Evolutionary conservation across 106 monocot species (phyloP), one percentile per base, ranked within the genome.

Genomic region (Dioscorea zingiberensis): DNA sequence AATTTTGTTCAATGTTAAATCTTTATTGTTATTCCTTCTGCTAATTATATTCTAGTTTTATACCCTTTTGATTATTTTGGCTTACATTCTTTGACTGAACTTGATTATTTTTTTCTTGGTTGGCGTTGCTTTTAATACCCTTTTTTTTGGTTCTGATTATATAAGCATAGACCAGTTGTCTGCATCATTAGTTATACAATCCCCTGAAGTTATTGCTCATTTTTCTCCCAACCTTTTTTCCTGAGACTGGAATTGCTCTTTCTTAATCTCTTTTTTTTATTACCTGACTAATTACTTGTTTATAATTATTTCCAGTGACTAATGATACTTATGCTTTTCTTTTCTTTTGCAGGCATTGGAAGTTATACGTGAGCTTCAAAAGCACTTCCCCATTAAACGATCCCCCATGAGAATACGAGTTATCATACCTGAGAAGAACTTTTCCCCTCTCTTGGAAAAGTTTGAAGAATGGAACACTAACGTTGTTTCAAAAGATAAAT

Each of bases 341-440:
- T 69, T 14, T 26, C 26, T 67, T 63, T 73, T 70, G 15, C 66
- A 97, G 97, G 98, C 98, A 46, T 74, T 98, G 47, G 86, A 93
- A 70, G 81, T 98, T 72, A 89, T 93, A 51, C 82, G 74, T 44
- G 84, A 98, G 66, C 85, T 98, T 70, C 77, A 86, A 64, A 84
- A 98, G 73, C 88, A 87, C 62, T 98, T 77, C 27, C 93, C 98
- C 14, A 93, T 98, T 64, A 93, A 82, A 77, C 78, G 98, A 55
- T 81, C 88, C 27, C 89, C 93, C 25, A 87, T 93, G 98, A 84
- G 80, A 64, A 55, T 98, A 48, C 79, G 93, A 13, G 65, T 98
- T 66, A 69, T 82, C 48, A 46, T 89, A 53, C 82, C 93, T 25
- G 82, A 84, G 27, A 64, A 60, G 32, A 68, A 73, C 61, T 65